Percentiles rank a stretch among this genome's conserved stretches.
phyloP scores from a whole-genome alignment of 768 basidiomycete species.

The Boletus barrowsii region DNA sequence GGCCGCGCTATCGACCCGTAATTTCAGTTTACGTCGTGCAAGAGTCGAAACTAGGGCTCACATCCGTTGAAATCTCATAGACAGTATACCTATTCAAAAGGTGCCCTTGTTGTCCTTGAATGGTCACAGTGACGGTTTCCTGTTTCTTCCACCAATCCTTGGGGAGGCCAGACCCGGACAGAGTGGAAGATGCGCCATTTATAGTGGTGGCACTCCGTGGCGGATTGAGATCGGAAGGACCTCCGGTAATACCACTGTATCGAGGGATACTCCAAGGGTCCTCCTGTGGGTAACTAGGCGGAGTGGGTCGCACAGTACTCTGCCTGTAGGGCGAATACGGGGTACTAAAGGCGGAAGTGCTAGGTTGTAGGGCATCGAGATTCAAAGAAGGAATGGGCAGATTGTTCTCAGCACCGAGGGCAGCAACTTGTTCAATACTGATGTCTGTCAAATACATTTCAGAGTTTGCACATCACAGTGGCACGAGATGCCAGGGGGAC shows the following conservation, averaged over 20 bases:
- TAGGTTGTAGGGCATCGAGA: conserved; percentile 53
- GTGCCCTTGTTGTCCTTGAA: conserved; percentile 89
- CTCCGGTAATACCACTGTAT: conserved; percentile 30
- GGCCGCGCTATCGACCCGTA: conserved; percentile 46
- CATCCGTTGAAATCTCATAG: conserved; percentile 78
- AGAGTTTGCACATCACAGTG: background rate
- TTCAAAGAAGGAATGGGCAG: conserved; percentile 74
- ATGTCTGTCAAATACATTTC: conserved; percentile 46
- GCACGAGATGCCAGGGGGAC: conserved; percentile 9
- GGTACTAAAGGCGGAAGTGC: conserved; percentile 49
- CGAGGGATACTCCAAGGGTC: conserved; percentile 63
- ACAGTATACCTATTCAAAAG: conserved; percentile 84
- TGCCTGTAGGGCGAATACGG: conserved; percentile 42
- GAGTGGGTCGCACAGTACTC: conserved; percentile 41
- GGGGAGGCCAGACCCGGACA: conserved; percentile 71
- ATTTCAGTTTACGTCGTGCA: conserved; percentile 9
- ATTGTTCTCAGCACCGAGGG: conserved; percentile 71
- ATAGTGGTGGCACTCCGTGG: conserved; percentile 23
- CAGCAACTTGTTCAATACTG: conserved; percentile 79
- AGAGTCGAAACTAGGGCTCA: conserved; percentile 34
- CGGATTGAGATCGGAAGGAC: conserved; percentile 25
- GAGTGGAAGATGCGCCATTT: conserved; percentile 51
- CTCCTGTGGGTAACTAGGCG: conserved; percentile 55
- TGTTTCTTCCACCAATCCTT: conserved; percentile 86
- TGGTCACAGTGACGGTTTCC: conserved; percentile 64